Evolutionary conservation across 805 yeast genomes (phyloP), one percentile per base, ranked within the genome.

Genomic region (Saturnispora galanensis): DNA sequence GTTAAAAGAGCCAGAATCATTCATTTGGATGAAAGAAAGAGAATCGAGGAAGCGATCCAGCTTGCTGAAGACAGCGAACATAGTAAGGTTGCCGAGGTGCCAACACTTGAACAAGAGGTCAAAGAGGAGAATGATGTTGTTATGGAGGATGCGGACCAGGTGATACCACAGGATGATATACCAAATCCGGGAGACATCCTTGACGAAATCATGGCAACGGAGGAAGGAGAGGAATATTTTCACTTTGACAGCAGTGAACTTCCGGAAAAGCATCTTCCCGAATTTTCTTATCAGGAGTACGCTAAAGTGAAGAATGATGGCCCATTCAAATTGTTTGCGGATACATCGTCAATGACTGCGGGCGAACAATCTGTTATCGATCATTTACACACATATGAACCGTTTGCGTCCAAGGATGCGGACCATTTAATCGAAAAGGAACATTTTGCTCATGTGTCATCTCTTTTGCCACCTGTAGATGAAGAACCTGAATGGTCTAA

Each of bases 401-500:
- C 79, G 0, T 74, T 76, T 52, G 70, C 62, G 37, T 70, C 66
- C 3, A 46, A 49, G 15, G 65, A 60, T 35, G 45, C 36, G 10
- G 58, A 58, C 41, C 64, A 61, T 46, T 34, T 60, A 16, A 51
- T 58, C 17, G 66, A 62, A 33, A 46, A 52, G 15, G 54, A 55
- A 32, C 47, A 50, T 11, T 62, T 52, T 52, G 73, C 76, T 3
- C 79, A 87, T 2, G 74, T 82, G 5, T 81, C 90, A 0, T 76
- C 84, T 43, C 65, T 85, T 44, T 61, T 82, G 41, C 71, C 78
- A 34, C 83, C 87, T 7, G 59, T 68, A 41, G 88, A 83, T 46
- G 84, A 81, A 43, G 76, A 73, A 30, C 70, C 67, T 3, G 62
- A 65, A 18, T 84, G 81, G 81, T 72, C 69, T 56, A 74, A 82